Base-by-base conservation (phyloP, 176 grass and related monocot species). In the Triticum monococcum region DNA sequence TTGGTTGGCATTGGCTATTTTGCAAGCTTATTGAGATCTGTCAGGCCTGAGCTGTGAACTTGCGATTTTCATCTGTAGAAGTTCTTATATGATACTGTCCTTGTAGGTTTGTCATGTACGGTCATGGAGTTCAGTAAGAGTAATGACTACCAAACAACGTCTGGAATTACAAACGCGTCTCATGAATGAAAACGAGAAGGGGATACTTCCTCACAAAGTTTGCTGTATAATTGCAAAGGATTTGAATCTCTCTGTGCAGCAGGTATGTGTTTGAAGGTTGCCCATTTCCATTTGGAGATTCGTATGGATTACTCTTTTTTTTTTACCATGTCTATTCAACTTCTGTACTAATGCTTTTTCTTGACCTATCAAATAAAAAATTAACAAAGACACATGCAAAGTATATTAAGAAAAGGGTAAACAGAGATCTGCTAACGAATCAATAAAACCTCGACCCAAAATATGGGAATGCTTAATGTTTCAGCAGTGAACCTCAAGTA, bases 141-240 rank as follows among this genome's bases (percentile, higher is more conserved):
- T 95, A 60, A 95, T 98, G 96, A 95, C 80, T 89, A 82, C 88
- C 78, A 91, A 95, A 52, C 93, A 98, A 79, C 84, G 91, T 25
- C 64, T 89, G 46, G 93, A 94, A 73, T 70, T 98, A 64, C 81
- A 94, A 66, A 84, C 89, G 24, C 88, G 67, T 79, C 26, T 98
- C 80, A 72, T 78, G 83, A 88, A 81, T 84, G 63, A 85, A 54
- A 87, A 81, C 50, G 64, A 82, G 50, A 46, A 89, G 59, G 88
- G 91, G 46, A 94, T 90, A 90, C 84, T 95, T 85, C 67, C 89
- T 59, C 90, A 92, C 65, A 86, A 92, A 83, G 89, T 91, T 80
- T 98, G 91, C 86, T 69, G 89, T 87, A 85, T 77, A 87, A 95
- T 98, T 88, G 91, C 96, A 68, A 92, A 90, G 60, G 93, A 98